A percentile compares a stretch with the other conserved stretches of the same genome.
Evolutionary conservation across 345 rosid genomes (phyloP).

Genomic region (Tarenaya hassleriana): DNA sequence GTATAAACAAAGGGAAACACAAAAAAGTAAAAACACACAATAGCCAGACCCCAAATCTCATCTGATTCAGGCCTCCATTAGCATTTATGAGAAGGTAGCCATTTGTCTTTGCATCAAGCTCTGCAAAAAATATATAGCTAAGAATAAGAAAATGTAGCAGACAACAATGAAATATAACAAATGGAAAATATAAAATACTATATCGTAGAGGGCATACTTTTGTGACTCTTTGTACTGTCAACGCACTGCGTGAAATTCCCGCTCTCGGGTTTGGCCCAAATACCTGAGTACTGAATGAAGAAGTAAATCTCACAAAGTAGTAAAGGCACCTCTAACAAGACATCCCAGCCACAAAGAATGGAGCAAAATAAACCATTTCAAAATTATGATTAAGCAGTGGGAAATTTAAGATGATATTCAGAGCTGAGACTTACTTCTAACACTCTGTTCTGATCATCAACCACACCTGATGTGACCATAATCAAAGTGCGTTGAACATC

Average conservation of each 20-base stretch:
- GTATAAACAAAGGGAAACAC: constrained; percentile 4
- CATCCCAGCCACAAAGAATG: not conserved
- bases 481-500: constrained; percentile 42
- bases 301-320: constrained; percentile 16
- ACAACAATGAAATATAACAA: not conserved
- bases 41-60: constrained; percentile 99
- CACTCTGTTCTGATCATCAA: constrained; percentile 23
- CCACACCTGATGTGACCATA: constrained; percentile 36
- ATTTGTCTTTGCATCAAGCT: constrained; percentile 59
- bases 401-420: not conserved
- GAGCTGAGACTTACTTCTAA: constrained; percentile 49
- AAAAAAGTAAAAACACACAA: constrained; percentile 32
- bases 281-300: constrained; percentile 56
- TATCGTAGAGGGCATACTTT: constrained; percentile 38
- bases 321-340: constrained; percentile 1
- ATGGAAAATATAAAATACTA: not conserved
- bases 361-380: constrained; percentile 1
- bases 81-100: constrained; percentile 86
- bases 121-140: constrained; percentile 33
- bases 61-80: constrained; percentile 97
- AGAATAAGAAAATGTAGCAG: constrained; percentile 18
- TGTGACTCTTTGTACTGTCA: constrained; percentile 43
- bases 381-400: constrained; percentile 7
- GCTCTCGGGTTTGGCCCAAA: constrained; percentile 82
- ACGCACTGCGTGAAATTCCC: constrained; percentile 76